Evolutionary conservation across 345 rosid species (phyloP), one percentile per base, ranked within the genome.

Genomic region (Erodium maritimum): DNA sequence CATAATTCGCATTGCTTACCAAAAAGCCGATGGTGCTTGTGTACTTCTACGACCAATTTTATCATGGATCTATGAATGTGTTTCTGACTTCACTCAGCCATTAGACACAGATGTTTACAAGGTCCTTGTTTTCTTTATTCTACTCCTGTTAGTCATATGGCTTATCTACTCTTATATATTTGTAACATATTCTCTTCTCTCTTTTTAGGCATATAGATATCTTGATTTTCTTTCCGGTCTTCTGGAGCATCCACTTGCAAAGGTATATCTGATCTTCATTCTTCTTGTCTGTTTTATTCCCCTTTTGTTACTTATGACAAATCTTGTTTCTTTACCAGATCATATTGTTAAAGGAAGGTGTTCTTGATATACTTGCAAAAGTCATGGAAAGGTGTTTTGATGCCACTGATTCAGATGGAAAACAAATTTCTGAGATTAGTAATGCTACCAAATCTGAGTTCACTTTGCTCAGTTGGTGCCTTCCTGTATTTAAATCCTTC

Each of bases 211-310:
- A 58, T 74, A 78, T 75, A 70, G 86, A 62, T 87, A 69, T 73
- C 86, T 93, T 42, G 87, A 73, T 61, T 93, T 93, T 68, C 71
- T 89, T 64, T 82, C 87, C 66, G 64, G 80, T 71, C 72, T 93
- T 67, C 57, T 89, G 80, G 96, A 93, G 75, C 99, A 93, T 85
- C 96, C 95, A 6, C 67, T 51, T 61, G 80, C 91, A 52, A 85
- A 85, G 94, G 99, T 93, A 57, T 50, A 54, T 45, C 67, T 61
- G 51, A 58, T 55, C 64, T 23, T 61, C 61, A n/a, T 23, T 29
- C 21, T 11, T 50, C 14, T 34, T 14, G 23, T 55, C 23, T 23
- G 17, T 34, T 52, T 55, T 37, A 20, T 61, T 34, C 29, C 48
- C 33, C 21, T 46, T 58, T 61, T 66, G 21, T 20, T n/a, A 53